Evolutionary conservation across 495 filamentous ascomycete species (phyloP), one percentile per base, ranked within the genome.

Genomic region (Usnea hakonensis): DNA sequence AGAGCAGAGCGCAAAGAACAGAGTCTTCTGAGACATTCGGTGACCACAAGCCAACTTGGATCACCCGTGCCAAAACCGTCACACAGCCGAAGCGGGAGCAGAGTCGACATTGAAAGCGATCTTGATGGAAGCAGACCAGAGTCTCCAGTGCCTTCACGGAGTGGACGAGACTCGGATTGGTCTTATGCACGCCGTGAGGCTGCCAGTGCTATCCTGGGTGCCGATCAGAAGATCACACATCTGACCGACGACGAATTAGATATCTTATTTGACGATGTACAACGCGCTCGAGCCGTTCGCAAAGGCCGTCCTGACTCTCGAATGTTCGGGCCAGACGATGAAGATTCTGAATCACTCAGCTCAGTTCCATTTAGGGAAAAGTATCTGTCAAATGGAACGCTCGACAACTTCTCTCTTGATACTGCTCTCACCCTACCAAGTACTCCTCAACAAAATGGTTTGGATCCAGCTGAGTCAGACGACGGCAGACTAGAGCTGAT

Each of bases 351-450:
- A 67, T 96, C 92, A 1, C 83, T 90, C 28, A 88, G 87, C 36
- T 96, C 91, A 11, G 95, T 91, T 72, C 88, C 90, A 3, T 79
- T 92, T 35, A 81, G 94, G 50, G 94, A 99, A 63, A 99, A 99
- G 69, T 97, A 97, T 73, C 86, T 95, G 79, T 96, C 91, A 5
- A 94, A 88, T 70, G 91, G 91, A 17, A 99, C 95, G 5, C 80
- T 96, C 43, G 94, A 99, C 71, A 96, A 96, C 72, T 94, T 97
- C 69, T 97, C 95, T 17, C 79, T 97, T 28, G 94, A 99, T 68
- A 99, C 95, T 5, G 86, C 86, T 3, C 81, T 97, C 44, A 99
- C 94, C 2, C 89, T 96, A 79, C 94, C 95, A 8, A 92, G 90
- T 2, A 97, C 92, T 2, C 93, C 94, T 40, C 89, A 85, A 56